Evolutionary conservation across 2,329 filamentous ascomycete species (phyloP).

Genomic region (Hortaea werneckii): DNA sequence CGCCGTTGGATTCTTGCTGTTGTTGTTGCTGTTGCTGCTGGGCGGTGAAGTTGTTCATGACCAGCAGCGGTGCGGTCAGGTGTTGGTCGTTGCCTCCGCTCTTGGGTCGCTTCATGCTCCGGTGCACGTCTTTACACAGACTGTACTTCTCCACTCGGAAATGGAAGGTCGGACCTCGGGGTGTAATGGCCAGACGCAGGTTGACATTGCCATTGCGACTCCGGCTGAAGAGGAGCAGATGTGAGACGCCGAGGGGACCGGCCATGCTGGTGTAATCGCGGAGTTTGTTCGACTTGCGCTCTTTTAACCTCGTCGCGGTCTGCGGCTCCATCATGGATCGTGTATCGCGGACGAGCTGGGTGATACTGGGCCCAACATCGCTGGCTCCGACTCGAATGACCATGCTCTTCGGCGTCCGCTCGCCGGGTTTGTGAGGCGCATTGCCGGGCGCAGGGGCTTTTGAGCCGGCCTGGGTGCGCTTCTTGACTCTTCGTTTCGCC

Average conservation of each 20-base stretch:
- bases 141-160: constrained; percentile 95
- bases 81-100: constrained; percentile 63
- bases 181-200: constrained; percentile 74
- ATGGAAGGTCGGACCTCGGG: constrained; percentile 82
- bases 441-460: constrained; percentile 46
- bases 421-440: constrained; percentile 45
- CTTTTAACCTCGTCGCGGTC: constrained; percentile 79
- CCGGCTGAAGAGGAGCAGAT: constrained; percentile 85
- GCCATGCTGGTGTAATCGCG: constrained; percentile 94
- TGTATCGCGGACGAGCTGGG: constrained; percentile 84
- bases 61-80: constrained; percentile 74
- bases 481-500: constrained; percentile 75
- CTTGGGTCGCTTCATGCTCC: constrained; percentile 71
- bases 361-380: constrained; percentile 83
- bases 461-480: constrained; percentile 71
- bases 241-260: constrained; percentile 83
- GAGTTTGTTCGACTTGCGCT: constrained; percentile 77
- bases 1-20: constrained; percentile 29
- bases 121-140: constrained; percentile 79
- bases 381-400: constrained; percentile 93
- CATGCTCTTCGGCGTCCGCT: constrained; percentile 83
- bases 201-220: constrained; percentile 88
- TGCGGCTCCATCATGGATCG: constrained; percentile 91
- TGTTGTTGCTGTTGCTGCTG: constrained; percentile 29
- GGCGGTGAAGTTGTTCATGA: constrained; percentile 90